Evolutionary conservation across 495 filamentous ascomycete species (phyloP).

Genomic region (Xylaria venustula): DNA sequence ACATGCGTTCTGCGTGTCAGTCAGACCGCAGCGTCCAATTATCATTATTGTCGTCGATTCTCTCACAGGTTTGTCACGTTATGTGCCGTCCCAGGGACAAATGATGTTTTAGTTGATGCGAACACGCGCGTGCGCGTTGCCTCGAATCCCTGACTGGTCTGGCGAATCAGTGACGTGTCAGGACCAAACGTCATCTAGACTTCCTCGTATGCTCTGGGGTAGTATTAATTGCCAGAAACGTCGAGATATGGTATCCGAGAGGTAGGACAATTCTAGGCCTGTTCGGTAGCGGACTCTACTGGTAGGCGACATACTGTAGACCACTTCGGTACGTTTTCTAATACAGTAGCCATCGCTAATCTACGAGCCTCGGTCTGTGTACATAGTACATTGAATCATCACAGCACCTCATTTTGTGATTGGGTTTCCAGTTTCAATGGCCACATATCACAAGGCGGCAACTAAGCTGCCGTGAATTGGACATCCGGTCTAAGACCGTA

Average conservation of each 20-base stretch:
- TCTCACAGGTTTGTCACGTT: conserved; percentile 9
- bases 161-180: conserved; percentile 15
- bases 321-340: too few species aligned
- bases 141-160: conserved; percentile 3
- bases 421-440: too few species aligned
- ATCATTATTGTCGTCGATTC: neutral
- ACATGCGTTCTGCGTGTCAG: neutral
- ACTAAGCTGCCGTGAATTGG: neutral
- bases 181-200: neutral
- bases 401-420: too few species aligned
- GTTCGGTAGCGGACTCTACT: too few species aligned
- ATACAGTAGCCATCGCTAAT: too few species aligned
- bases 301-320: too few species aligned
- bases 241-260: too few species aligned
- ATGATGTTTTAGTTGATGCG: conserved; percentile 2
- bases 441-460: too few species aligned
- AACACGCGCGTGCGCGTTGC: conserved; percentile 6
- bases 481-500: too few species aligned
- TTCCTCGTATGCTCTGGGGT: conserved; percentile 3
- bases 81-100: neutral
- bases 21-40: conserved; percentile 3
- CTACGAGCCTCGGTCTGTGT: too few species aligned
- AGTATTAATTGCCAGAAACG: neutral
- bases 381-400: too few species aligned
- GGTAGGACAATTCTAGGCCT: too few species aligned